Percentiles rank a stretch among this genome's conserved stretches.
These are phyloP conservation scores for Claviceps purpurea DNA, from an alignment of 2,329 filamentous ascomycete genomes.

Conservation along the genomic window DNA sequence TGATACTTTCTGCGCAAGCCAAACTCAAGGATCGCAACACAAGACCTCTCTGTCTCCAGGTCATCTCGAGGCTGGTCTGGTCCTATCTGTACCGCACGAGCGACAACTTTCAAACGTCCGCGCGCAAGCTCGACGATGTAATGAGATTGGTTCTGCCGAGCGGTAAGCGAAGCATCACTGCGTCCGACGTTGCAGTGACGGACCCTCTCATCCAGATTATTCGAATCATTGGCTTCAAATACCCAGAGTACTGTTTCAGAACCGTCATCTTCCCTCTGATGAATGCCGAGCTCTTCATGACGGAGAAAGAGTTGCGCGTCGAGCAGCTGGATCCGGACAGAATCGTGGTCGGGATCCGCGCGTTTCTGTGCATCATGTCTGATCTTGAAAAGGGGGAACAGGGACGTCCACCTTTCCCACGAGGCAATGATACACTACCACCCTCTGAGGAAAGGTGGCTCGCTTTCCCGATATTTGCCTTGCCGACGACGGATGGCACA, in stretches of 20 bases:
- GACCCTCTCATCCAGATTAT: slow-evolving; percentile 91
- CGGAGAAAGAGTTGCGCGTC: slow-evolving; percentile 64
- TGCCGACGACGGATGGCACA: slow-evolving; percentile 16
- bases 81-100: slow-evolving; percentile 79
- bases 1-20: slow-evolving; percentile 63
- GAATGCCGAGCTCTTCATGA: slow-evolving; percentile 77
- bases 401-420: slow-evolving; percentile 70
- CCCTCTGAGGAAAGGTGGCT: slow-evolving; percentile 29
- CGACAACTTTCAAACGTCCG: slow-evolving; percentile 53
- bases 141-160: slow-evolving; percentile 71
- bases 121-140: slow-evolving; percentile 80
- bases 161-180: slow-evolving; percentile 67
- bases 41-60: slow-evolving; percentile 69
- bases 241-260: slow-evolving; percentile 86
- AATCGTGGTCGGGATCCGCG: slow-evolving; percentile 92
- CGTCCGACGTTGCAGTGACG: slow-evolving; percentile 69
- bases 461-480: slow-evolving; percentile 36
- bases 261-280: slow-evolving; percentile 90
- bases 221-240: slow-evolving; percentile 83
- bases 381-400: slow-evolving; percentile 78
- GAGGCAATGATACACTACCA: slow-evolving; percentile 36
- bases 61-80: slow-evolving; percentile 84
- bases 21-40: slow-evolving; percentile 74
- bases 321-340: slow-evolving; percentile 92
- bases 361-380: slow-evolving; percentile 84